These are phyloP conservation scores for Tricholoma bakamatsutake DNA, from an alignment of 768 basidiomycete genomes.

Conservation along the genomic window DNA sequence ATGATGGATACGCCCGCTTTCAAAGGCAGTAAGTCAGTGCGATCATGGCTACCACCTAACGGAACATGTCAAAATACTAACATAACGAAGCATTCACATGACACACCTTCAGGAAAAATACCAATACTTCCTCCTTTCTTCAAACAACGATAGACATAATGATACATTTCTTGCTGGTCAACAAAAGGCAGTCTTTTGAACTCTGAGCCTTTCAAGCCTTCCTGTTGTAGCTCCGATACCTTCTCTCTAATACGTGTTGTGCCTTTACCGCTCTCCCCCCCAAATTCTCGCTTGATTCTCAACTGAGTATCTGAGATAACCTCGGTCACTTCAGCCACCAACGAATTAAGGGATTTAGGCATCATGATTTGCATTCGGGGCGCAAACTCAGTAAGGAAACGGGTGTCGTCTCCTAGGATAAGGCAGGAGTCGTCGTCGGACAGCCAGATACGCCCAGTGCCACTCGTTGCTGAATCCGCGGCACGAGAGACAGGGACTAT, in stretches of 20 bases:
- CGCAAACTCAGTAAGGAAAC: conserved; percentile 65
- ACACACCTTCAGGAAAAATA: conserved; percentile 93
- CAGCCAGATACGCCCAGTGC: conserved; percentile 65
- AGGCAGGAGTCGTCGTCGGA: conserved; percentile 73
- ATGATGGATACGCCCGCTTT: conserved; percentile 98
- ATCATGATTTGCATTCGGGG: conserved; percentile 85
- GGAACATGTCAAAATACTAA: conserved; percentile 2
- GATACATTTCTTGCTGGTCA: conserved; percentile 94
- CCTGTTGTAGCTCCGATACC: conserved; percentile 48
- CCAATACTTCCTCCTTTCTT: conserved; percentile 88
- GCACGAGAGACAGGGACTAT: conserved; percentile 92
- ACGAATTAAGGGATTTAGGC: conserved; percentile 71
- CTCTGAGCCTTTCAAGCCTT: conserved; percentile 57
- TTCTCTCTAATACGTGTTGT: conserved; percentile 65
- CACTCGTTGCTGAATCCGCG: conserved; percentile 75
- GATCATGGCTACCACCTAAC: conserved; percentile 94
- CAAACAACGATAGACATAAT: conserved; percentile 82
- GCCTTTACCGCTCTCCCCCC: conserved; percentile 72
- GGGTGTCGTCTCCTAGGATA: conserved; percentile 78
- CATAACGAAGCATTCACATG: neutral
- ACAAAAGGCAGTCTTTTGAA: conserved; percentile 86
- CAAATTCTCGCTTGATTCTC: conserved; percentile 81
- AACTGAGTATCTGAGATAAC: conserved; percentile 86
- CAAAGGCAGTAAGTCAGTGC: conserved; percentile 90
- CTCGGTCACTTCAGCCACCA: conserved; percentile 78